Conservation (phyloP, 768 basidiomycete genomes). For the Boletus reticulatus region DNA sequence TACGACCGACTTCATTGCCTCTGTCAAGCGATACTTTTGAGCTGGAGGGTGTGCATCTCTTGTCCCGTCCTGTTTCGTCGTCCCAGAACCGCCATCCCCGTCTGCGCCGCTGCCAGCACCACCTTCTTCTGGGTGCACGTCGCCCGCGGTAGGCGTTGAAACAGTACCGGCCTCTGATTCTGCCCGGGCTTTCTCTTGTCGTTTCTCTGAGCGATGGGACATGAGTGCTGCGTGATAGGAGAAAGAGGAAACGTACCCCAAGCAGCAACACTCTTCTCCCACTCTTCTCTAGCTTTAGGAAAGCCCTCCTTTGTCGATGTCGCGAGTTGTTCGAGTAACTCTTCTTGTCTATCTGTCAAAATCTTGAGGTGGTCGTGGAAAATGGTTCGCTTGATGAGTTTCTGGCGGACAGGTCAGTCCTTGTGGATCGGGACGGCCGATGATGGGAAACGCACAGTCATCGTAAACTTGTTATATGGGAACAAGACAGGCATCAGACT, state of each 20-base stretch:
- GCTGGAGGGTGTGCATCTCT: slow-evolving; percentile 58
- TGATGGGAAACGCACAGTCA: slow-evolving; percentile 56
- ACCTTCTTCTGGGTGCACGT: slow-evolving; percentile 33
- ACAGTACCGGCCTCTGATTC: slow-evolving; percentile 33
- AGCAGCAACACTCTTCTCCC: slow-evolving; percentile 61
- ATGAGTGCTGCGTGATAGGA: not conserved
- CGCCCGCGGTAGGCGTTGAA: slow-evolving; percentile 29
- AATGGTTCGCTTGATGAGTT: slow-evolving; percentile 90
- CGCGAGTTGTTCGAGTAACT: slow-evolving; percentile 60
- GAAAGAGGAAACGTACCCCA: slow-evolving; percentile 54
- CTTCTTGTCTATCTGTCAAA: slow-evolving; percentile 65
- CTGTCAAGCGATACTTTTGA: slow-evolving; percentile 78
- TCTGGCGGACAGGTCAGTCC: slow-evolving; percentile 44
- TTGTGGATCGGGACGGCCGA: not conserved
- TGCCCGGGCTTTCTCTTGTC: slow-evolving; percentile 54
- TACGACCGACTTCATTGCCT: slow-evolving; percentile 73
- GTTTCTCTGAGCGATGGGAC: slow-evolving; percentile 36
- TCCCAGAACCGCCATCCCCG: slow-evolving; percentile 19
- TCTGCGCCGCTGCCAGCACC: slow-evolving; percentile 25
- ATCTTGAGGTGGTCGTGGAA: slow-evolving; percentile 70
- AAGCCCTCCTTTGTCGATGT: slow-evolving; percentile 64
- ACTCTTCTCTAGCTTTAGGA: slow-evolving; percentile 69
- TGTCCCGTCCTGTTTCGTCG: slow-evolving; percentile 30
- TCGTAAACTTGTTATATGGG: slow-evolving; percentile 94
- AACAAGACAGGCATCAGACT: slow-evolving; percentile 83